Evolutionary conservation across 2,329 filamentous ascomycete species (phyloP).

Genomic region (Orbilia quercus): DNA sequence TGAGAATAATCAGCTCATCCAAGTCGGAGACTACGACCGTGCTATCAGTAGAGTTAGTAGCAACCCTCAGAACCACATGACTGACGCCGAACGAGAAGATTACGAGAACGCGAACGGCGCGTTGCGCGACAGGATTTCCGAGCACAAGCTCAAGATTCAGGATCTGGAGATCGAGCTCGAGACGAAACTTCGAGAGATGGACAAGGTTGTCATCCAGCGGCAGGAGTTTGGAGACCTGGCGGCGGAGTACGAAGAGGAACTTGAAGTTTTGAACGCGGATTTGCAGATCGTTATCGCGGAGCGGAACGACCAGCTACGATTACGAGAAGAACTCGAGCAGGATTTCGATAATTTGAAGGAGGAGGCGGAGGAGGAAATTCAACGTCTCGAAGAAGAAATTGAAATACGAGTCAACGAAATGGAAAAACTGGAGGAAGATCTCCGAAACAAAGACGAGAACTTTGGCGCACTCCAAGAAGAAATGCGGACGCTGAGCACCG

Average conservation of each 20-base stretch:
- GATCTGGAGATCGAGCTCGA: conserved; percentile 86
- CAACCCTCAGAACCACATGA: conserved; percentile 69
- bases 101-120: conserved; percentile 85
- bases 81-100: conserved; percentile 83
- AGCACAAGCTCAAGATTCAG: conserved; percentile 88
- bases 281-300: conserved; percentile 75
- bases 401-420: conserved; percentile 67
- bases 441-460: conserved; percentile 76
- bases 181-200: conserved; percentile 81
- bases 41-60: conserved; percentile 80
- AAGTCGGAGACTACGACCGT: conserved; percentile 74
- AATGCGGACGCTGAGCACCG: conserved; percentile 90
- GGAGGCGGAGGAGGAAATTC: conserved; percentile 75
- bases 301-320: conserved; percentile 82
- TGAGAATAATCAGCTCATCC: conserved; percentile 79
- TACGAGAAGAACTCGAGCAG: conserved; percentile 69
- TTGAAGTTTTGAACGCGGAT: conserved; percentile 82
- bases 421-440: conserved; percentile 70
- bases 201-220: conserved; percentile 65
- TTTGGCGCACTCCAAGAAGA: conserved; percentile 91
- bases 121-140: conserved; percentile 85
- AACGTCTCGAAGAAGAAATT: conserved; percentile 74
- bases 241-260: conserved; percentile 79
- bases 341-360: conserved; percentile 72
- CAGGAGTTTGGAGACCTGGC: conserved; percentile 70